Conservation (phyloP, 352 stramenopile species). For the Globisporangium spinosum region DNA sequence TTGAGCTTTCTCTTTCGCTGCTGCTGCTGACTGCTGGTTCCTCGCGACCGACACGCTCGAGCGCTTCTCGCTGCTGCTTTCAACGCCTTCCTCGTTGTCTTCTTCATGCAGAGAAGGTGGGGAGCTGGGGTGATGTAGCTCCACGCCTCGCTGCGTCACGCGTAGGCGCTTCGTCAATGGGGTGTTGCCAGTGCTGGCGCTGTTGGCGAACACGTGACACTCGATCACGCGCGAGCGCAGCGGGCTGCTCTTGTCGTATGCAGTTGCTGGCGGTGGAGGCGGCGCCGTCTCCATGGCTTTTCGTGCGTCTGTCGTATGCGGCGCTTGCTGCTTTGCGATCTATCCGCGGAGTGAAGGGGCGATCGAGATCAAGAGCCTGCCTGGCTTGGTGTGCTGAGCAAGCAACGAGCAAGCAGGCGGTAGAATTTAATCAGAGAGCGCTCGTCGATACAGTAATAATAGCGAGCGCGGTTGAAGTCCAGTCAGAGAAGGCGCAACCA, state of each 20-base stretch:
- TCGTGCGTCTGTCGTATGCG: not conserved
- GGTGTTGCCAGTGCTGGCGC: not conserved
- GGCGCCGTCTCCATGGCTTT: not conserved
- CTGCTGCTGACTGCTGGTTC: not conserved
- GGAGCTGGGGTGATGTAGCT: not conserved
- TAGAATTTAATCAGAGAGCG: not conserved
- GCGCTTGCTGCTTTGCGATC: constrained; percentile 2
- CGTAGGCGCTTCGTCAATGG: constrained; percentile 3
- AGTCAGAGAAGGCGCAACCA: not conserved
- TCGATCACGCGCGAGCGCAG: constrained; percentile 7
- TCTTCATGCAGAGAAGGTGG: not conserved
- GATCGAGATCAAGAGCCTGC: no score
- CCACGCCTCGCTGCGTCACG: constrained; percentile 5
- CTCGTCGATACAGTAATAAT: not conserved
- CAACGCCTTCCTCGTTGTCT: not conserved
- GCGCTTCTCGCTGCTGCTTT: not conserved
- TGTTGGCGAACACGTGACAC: constrained; percentile 10
- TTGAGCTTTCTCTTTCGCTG: constrained; percentile 4
- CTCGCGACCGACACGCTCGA: not conserved
- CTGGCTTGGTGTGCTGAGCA: not conserved
- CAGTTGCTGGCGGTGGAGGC: not conserved
- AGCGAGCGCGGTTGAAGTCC: not conserved
- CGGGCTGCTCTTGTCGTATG: not conserved
- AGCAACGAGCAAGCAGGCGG: not conserved
- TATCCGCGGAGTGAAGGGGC: not conserved